A percentile compares a stretch with the other conserved stretches of the same genome.
phyloP scores from a whole-genome alignment of 768 basidiomycete species.

The Lactifluus subvellereus region DNA sequence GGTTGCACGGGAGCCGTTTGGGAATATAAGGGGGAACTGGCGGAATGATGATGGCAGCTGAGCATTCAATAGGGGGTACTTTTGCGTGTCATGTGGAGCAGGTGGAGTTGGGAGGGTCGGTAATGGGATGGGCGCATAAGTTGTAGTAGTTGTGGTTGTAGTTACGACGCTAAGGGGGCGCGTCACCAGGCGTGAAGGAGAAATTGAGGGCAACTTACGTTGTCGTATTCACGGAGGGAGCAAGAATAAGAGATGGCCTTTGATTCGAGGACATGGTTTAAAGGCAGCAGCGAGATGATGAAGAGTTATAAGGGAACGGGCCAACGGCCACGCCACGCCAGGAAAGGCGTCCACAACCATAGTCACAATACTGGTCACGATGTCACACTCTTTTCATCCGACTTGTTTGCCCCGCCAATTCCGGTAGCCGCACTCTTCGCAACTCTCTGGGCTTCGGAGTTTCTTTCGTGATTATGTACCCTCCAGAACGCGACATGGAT shows the following conservation, averaged over 20 bases:
- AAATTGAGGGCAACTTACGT: slow-evolving; percentile 46
- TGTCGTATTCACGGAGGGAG: slow-evolving; percentile 80
- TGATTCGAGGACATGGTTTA: slow-evolving; percentile 54
- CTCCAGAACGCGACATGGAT: no score
- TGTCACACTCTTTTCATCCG: not conserved
- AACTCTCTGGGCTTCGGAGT: not conserved
- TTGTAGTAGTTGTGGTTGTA: slow-evolving; percentile 86
- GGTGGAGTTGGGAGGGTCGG: slow-evolving; percentile 67
- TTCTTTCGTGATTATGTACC: not conserved
- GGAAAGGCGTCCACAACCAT: not conserved
- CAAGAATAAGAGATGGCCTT: slow-evolving; percentile 64
- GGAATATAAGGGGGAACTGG: slow-evolving; percentile 72
- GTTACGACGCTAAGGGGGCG: slow-evolving; percentile 62
- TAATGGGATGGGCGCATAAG: slow-evolving; percentile 81
- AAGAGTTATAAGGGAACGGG: not conserved
- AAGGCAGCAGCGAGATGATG: slow-evolving; percentile 25
- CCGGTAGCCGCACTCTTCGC: no score
- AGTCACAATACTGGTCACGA: slow-evolving; percentile 3
- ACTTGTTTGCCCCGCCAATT: no score
- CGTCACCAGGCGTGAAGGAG: not conserved
- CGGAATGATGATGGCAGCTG: slow-evolving; percentile 68
- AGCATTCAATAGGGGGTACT: slow-evolving; percentile 72
- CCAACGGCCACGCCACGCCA: not conserved
- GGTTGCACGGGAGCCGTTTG: slow-evolving; percentile 72
- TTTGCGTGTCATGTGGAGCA: slow-evolving; percentile 71